phyloP scores from a whole-genome alignment of 129 eudicot species.

The Arctium lappa region DNA sequence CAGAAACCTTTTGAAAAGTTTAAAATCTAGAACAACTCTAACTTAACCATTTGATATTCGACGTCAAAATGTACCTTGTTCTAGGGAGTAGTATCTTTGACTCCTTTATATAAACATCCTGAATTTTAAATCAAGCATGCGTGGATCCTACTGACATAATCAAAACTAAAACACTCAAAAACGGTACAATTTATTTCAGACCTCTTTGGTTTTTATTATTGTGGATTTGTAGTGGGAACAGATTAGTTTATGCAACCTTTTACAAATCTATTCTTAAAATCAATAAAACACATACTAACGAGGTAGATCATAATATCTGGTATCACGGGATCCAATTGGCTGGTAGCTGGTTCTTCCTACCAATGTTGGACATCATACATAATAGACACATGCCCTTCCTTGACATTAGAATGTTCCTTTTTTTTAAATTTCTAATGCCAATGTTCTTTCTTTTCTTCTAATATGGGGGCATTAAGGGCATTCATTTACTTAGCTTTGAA shows the following conservation, averaged over 20 bases:
- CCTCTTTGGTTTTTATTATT: neutral
- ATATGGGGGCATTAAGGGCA: neutral
- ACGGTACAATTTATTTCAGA: neutral
- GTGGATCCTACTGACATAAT: neutral
- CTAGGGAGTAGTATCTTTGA: neutral
- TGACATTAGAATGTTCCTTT: neutral
- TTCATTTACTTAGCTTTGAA: neutral
- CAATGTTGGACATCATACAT: no score
- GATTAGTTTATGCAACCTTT: neutral
- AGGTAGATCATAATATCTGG: no score
- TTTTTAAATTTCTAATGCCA: neutral
- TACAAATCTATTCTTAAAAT: neutral
- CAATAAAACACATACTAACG: no score
- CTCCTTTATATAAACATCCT: neutral
- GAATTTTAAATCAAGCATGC: neutral
- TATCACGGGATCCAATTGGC: no score
- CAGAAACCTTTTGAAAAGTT: neutral
- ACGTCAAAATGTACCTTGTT: neutral
- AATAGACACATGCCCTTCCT: no score
- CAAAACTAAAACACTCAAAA: neutral
- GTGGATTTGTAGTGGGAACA: neutral
- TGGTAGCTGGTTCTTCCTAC: no score
- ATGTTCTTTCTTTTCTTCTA: neutral
- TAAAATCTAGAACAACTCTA: neutral
- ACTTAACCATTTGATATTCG: neutral